Conservation (phyloP, 2,329 filamentous ascomycete genomes). For the Teratosphaeria destructans region DNA sequence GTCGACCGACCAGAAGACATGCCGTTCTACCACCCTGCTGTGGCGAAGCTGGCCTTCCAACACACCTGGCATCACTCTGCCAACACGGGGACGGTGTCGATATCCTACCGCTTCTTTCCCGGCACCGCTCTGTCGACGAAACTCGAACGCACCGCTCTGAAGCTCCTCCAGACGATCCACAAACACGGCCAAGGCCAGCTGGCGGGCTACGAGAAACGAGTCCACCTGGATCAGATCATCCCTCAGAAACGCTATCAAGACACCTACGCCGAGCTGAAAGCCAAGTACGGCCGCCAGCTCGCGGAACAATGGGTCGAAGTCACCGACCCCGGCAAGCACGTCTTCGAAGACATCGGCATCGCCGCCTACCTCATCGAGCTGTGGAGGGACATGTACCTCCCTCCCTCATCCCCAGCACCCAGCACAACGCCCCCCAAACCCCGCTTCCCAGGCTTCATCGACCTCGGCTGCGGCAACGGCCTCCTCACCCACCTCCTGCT, state of each 20-base stretch:
- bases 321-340: constrained; percentile 82
- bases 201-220: constrained; percentile 65
- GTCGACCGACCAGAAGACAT: constrained; percentile 49
- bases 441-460: constrained; percentile 78
- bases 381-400: constrained; percentile 71
- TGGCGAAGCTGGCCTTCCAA: constrained; percentile 63
- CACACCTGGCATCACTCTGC: constrained; percentile 48
- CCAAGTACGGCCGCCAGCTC: constrained; percentile 61
- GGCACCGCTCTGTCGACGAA: constrained; percentile 11
- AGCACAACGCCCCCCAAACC: constrained; percentile 5
- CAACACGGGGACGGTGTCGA: constrained; percentile 27
- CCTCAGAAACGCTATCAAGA: constrained; percentile 69
- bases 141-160: constrained; percentile 56
- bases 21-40: constrained; percentile 80
- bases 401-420: constrained; percentile 2
- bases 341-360: constrained; percentile 88
- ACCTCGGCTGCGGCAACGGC: constrained; percentile 93
- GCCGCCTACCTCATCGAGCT: constrained; percentile 87
- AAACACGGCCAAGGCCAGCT: constrained; percentile 61
- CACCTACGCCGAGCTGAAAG: constrained; percentile 71
- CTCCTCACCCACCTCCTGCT: constrained; percentile 75
- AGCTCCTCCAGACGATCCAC: constrained; percentile 56
- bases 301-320: constrained; percentile 72
- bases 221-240: constrained; percentile 72
- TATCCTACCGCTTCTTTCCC: constrained; percentile 42